Percentiles rank a stretch among this genome's conserved stretches.
Conservation (phyloP, 192 early-diverging fungal species). For the Backusella macrospora region DNA sequence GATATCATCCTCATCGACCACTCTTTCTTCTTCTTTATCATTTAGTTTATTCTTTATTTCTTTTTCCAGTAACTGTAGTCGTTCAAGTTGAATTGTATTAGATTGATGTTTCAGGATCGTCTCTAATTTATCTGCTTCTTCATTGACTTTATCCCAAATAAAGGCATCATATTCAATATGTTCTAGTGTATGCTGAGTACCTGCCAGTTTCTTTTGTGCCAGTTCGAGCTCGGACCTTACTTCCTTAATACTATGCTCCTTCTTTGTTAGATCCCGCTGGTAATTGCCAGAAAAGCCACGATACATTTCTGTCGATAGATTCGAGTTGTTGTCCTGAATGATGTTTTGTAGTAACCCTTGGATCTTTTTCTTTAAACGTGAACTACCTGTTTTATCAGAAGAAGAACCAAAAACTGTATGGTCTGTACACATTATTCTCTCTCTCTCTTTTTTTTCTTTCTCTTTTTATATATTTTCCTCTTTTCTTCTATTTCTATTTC, state of each 20-base stretch:
- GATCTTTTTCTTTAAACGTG: slow-evolving; percentile 14
- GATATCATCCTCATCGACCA: neutral
- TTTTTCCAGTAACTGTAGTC: neutral
- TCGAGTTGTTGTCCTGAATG: slow-evolving; percentile 11
- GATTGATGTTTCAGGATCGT: slow-evolving; percentile 36
- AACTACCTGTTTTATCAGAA: neutral
- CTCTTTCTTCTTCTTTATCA: neutral
- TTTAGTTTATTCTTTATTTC: neutral
- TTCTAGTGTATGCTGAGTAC: slow-evolving; percentile 34
- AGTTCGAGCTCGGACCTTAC: slow-evolving; percentile 36
- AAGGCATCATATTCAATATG: slow-evolving; percentile 34
- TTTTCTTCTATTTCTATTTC: neutral
- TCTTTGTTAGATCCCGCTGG: slow-evolving; percentile 46
- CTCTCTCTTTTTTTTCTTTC: neutral
- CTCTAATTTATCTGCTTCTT: slow-evolving; percentile 31
- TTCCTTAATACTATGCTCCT: slow-evolving; percentile 47
- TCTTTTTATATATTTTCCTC: neutral
- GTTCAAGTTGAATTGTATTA: slow-evolving; percentile 30
- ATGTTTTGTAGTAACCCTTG: slow-evolving; percentile 16
- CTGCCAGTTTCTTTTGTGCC: slow-evolving; percentile 38
- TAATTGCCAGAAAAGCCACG: slow-evolving; percentile 47
- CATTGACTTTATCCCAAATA: slow-evolving; percentile 33
- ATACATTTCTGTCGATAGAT: slow-evolving; percentile 44
- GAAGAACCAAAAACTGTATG: slow-evolving; percentile 10
- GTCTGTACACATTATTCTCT: slow-evolving; percentile 9